Percentiles rank a stretch among this genome's conserved stretches.
These are phyloP conservation scores for Globisporangium paroecandrum DNA, from an alignment of 352 stramenopile species.

Conservation along the genomic window DNA sequence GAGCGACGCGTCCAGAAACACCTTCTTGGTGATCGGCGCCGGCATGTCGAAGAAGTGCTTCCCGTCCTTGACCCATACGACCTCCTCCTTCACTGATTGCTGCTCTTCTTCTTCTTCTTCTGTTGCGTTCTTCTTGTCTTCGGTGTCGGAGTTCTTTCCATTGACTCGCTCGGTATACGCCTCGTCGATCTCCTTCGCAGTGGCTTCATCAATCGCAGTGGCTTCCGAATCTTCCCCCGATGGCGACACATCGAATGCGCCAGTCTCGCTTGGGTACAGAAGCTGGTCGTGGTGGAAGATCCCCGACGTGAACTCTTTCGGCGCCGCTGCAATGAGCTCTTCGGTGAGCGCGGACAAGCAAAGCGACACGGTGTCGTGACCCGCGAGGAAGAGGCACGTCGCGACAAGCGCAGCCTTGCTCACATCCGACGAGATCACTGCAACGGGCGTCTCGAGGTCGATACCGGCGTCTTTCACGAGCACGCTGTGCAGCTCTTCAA, in stretches of 20 bases:
- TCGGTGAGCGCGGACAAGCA: conserved; percentile 38
- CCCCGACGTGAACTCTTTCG: conserved; percentile 29
- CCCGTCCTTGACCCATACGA: conserved; percentile 52
- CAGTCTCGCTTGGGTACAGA: conserved; percentile 39
- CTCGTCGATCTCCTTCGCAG: conserved; percentile 32
- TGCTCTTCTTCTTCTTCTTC: conserved; percentile 17
- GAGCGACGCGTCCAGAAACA: conserved; percentile 63
- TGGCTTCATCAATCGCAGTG: conserved; percentile 11
- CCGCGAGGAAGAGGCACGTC: conserved; percentile 44
- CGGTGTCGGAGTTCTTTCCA: conserved; percentile 22
- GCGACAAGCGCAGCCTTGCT: conserved; percentile 62
- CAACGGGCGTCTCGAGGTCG: conserved; percentile 31
- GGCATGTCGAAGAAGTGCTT: conserved; percentile 84
- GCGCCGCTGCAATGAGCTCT: conserved; percentile 34
- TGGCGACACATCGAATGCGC: conserved; percentile 61
- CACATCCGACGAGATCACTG: conserved; percentile 41
- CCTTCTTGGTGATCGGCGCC: conserved; percentile 50
- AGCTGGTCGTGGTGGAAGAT: conserved; percentile 48
- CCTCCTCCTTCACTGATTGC: conserved; percentile 22
- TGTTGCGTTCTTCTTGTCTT: conserved; percentile 8
- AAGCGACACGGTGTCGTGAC: conserved; percentile 33
- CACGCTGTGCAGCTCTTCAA: conserved; percentile 34
- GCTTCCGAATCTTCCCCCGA: background rate
- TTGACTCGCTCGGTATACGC: conserved; percentile 46
- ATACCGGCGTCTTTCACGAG: conserved; percentile 40